A percentile compares a stretch with the other conserved stretches of the same genome.
These are phyloP conservation scores for Thalassiosira hispida DNA, from an alignment of 352 stramenopile genomes.

Conservation along the genomic window DNA sequence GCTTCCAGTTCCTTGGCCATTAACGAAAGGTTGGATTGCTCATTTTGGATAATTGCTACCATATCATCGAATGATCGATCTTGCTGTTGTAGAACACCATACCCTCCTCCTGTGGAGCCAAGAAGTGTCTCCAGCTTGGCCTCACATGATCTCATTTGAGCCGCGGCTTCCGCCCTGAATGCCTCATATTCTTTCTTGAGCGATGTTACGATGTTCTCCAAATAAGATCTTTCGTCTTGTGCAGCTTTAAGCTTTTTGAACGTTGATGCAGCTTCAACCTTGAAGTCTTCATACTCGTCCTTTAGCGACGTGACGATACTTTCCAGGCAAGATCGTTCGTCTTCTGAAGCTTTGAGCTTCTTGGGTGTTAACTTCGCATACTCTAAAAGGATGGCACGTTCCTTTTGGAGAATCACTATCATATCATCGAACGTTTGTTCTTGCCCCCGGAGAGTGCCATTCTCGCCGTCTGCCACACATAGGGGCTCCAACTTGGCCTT, in stretches of 20 bases:
- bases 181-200: slow-evolving; percentile 18
- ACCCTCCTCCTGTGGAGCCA: background rate
- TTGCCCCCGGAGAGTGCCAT: background rate
- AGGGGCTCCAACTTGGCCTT: slow-evolving; percentile 24
- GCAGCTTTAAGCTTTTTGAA: slow-evolving; percentile 7
- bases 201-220: slow-evolving; percentile 14
- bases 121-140: slow-evolving; percentile 18
- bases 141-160: slow-evolving; percentile 13
- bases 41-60: slow-evolving; percentile 27
- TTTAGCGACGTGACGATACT: too few relatives aligned
- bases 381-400: slow-evolving; percentile 1
- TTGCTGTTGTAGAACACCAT: background rate
- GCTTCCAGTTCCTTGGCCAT: slow-evolving; percentile 21
- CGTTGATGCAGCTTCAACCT: too few relatives aligned
- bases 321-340: too few relatives aligned
- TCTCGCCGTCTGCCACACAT: background rate
- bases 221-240: slow-evolving; percentile 9
- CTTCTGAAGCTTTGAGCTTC: too few relatives aligned
- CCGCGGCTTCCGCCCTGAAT: slow-evolving; percentile 9
- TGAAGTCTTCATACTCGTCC: too few relatives aligned
- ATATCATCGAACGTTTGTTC: slow-evolving; percentile 14
- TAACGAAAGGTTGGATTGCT: slow-evolving; percentile 5
- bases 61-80: slow-evolving; percentile 27
- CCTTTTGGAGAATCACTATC: slow-evolving; percentile 8
- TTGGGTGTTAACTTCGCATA: slow-evolving; percentile 12